Percentiles rank a stretch among this genome's conserved stretches.
These are phyloP conservation scores for Melanomma pulvis-pyrius DNA, from an alignment of 495 filamentous ascomycete genomes.

Conservation along the genomic window DNA sequence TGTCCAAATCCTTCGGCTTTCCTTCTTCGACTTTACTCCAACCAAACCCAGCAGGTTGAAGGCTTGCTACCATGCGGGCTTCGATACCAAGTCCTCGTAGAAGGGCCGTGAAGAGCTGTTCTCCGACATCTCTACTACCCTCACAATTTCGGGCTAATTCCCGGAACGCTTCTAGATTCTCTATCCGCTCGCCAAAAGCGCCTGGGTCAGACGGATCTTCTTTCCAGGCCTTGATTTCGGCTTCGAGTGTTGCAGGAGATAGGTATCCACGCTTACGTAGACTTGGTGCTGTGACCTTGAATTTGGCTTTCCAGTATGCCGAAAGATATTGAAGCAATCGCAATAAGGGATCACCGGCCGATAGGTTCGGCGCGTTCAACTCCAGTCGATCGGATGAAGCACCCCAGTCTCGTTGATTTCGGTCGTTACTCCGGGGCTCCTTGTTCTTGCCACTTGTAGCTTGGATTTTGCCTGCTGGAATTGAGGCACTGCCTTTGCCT, in stretches of 20 bases:
- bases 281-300: slow-evolving; percentile 73
- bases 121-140: slow-evolving; percentile 85
- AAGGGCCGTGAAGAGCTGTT: slow-evolving; percentile 87
- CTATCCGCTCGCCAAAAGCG: slow-evolving; percentile 74
- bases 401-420: slow-evolving; percentile 72
- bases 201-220: slow-evolving; percentile 63
- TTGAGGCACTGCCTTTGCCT: not conserved
- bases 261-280: slow-evolving; percentile 91
- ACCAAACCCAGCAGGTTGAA: slow-evolving; percentile 89
- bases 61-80: slow-evolving; percentile 74
- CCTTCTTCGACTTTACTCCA: slow-evolving; percentile 85
- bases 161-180: slow-evolving; percentile 66
- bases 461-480: not conserved
- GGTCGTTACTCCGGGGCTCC: slow-evolving; percentile 15
- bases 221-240: slow-evolving; percentile 64
- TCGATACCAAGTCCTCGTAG: slow-evolving; percentile 82
- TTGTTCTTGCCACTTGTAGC: not conserved
- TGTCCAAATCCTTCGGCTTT: slow-evolving; percentile 42
- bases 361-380: slow-evolving; percentile 70
- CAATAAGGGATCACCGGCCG: slow-evolving; percentile 79
- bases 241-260: slow-evolving; percentile 65
- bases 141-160: slow-evolving; percentile 67
- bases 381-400: slow-evolving; percentile 68
- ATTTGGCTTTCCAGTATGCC: slow-evolving; percentile 86
- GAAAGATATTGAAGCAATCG: slow-evolving; percentile 73